These are phyloP conservation scores for Sanghuangporus weigelae DNA, from an alignment of 1,284 basidiomycete species.

Conservation along the genomic window DNA sequence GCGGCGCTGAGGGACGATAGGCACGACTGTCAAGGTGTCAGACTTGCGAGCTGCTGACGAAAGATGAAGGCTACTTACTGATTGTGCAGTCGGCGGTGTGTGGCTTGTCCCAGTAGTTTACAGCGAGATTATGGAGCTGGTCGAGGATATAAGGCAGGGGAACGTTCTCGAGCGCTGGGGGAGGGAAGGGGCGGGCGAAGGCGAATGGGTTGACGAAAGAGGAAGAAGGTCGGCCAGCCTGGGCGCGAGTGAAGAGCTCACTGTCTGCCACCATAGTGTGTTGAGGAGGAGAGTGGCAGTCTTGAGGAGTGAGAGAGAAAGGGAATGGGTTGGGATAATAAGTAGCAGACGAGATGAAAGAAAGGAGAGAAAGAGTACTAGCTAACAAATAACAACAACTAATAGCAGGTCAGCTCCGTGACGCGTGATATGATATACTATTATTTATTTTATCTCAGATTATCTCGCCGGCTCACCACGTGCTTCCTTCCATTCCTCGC, in stretches of 20 bases:
- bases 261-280: constrained; percentile 9
- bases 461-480: not conserved
- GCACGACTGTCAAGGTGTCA: constrained; percentile 13
- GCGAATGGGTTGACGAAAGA: not conserved
- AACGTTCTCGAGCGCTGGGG: constrained; percentile 54
- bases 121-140: constrained; percentile 59
- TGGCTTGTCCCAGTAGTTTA: constrained; percentile 63
- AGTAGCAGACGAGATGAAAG: not conserved
- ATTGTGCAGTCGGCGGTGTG: constrained; percentile 73
- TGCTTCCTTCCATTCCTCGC: not conserved
- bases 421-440: not conserved
- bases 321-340: not conserved
- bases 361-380: not conserved
- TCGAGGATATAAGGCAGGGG: constrained; percentile 66
- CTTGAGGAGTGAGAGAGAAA: not conserved
- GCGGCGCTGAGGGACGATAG: constrained; percentile 6
- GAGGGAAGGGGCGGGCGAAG: constrained; percentile 39
- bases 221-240: constrained; percentile 2
- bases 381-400: too few species aligned
- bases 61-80: constrained; percentile 37
- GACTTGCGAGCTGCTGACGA: not conserved
- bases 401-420: not conserved
- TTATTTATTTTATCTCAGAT: not conserved
- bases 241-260: not conserved
- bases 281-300: not conserved